phyloP scores from a whole-genome alignment of 2,329 filamentous ascomycete species.

The Colletotrichum gigasporum region DNA sequence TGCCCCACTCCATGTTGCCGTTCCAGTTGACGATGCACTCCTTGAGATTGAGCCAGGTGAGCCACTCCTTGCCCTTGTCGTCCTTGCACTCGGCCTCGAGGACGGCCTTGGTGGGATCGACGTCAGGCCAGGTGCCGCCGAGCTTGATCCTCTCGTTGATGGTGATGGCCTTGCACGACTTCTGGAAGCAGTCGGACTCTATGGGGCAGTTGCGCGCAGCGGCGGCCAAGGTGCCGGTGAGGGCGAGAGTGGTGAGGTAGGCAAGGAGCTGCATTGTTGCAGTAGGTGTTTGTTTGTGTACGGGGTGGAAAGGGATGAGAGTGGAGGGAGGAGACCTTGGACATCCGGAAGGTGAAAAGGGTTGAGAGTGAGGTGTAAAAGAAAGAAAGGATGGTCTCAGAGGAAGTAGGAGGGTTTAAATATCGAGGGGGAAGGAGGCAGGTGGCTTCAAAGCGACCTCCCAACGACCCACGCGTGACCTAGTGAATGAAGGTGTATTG shows the following conservation, averaged over 20 bases:
- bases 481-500: no score
- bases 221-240: not conserved
- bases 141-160: not conserved
- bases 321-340: not conserved
- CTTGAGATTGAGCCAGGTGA: not conserved
- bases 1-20: not conserved
- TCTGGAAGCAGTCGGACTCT: constrained; percentile 12
- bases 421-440: no score
- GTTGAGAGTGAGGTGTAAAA: no score
- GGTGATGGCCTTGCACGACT: not conserved
- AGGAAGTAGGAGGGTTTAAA: no score
- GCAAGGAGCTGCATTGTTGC: not conserved
- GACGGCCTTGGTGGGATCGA: not conserved
- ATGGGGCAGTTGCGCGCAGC: not conserved
- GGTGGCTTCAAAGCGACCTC: no score
- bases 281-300: not conserved
- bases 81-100: constrained; percentile 9
- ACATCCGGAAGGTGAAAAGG: no score
- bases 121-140: not conserved
- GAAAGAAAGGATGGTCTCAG: no score
- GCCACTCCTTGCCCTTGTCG: not conserved
- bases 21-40: not conserved
- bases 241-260: not conserved
- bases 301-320: not conserved
- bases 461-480: no score